Evolutionary conservation across 768 basidiomycete species (phyloP).

Genomic region (Suillus tomentosus): DNA sequence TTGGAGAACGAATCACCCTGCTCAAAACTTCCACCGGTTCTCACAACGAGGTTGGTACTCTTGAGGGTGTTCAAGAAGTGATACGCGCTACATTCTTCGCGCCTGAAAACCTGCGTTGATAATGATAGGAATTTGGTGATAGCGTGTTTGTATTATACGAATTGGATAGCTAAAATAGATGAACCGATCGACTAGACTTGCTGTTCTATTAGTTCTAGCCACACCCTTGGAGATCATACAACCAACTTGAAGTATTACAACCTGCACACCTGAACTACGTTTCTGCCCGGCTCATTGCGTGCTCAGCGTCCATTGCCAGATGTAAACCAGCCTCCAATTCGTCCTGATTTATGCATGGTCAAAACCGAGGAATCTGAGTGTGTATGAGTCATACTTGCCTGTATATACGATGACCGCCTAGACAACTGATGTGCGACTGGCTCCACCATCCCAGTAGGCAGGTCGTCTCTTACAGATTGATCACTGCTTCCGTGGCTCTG

Average conservation of each 20-base stretch:
- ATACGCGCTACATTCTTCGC: constrained; percentile 29
- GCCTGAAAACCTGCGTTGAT: not conserved
- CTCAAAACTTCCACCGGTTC: constrained; percentile 59
- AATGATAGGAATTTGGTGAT: not conserved
- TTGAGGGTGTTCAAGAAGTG: constrained; percentile 72
- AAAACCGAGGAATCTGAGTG: not conserved
- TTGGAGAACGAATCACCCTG: constrained; percentile 51
- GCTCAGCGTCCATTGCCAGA: not conserved
- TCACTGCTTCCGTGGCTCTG: constrained; percentile 16
- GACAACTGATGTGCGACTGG: not conserved
- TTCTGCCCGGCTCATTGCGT: not conserved
- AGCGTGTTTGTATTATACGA: not conserved
- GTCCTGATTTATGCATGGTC: not conserved
- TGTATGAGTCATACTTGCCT: not conserved
- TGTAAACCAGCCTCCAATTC: not conserved
- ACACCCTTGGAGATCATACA: not conserved
- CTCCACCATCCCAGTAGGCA: not conserved
- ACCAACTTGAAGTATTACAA: not conserved
- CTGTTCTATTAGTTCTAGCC: not conserved
- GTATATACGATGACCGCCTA: constrained; percentile 2
- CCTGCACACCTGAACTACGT: not conserved
- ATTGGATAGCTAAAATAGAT: not conserved
- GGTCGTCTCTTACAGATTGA: constrained; percentile 2
- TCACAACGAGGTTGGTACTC: constrained; percentile 57
- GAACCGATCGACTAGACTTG: not conserved